Evolutionary conservation across 2,329 filamentous ascomycete species (phyloP).

Genomic region (Colletotrichum liriopes): DNA sequence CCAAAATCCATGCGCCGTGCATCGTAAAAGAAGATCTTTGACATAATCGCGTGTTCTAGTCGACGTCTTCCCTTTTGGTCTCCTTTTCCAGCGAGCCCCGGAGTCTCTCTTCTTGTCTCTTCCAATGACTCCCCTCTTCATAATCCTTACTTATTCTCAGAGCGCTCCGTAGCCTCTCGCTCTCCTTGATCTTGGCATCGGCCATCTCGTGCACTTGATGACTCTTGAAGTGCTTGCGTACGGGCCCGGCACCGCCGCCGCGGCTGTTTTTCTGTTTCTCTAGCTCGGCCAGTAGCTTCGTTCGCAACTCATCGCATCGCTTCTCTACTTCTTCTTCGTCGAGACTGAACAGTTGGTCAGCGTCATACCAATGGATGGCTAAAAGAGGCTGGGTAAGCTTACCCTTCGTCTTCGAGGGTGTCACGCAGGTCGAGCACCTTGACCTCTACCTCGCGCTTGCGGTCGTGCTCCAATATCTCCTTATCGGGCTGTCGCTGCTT

Average conservation of each 20-base stretch:
- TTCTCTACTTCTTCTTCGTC: slow-evolving; percentile 94
- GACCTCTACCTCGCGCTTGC: slow-evolving; percentile 91
- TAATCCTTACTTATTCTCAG: slow-evolving; percentile 90
- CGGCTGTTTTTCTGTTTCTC: slow-evolving; percentile 53
- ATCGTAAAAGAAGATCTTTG: background rate
- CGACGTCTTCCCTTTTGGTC: slow-evolving; percentile 44
- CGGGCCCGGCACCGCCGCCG: slow-evolving; percentile 51
- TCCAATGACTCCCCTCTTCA: slow-evolving; percentile 89
- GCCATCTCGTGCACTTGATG: slow-evolving; percentile 98
- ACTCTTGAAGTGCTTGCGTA: slow-evolving; percentile 79
- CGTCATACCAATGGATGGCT: background rate
- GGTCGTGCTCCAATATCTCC: slow-evolving; percentile 94
- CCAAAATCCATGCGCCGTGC: slow-evolving; percentile 8
- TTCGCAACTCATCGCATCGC: slow-evolving; percentile 59
- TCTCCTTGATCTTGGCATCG: slow-evolving; percentile 96
- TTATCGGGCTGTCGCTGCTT: slow-evolving; percentile 88
- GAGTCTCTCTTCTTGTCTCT: slow-evolving; percentile 82
- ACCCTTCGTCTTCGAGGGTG: slow-evolving; percentile 92
- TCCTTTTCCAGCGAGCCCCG: slow-evolving; percentile 62
- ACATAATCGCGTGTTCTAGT: slow-evolving; percentile 2
- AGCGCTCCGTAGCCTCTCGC: slow-evolving; percentile 87
- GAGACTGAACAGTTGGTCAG: slow-evolving; percentile 63
- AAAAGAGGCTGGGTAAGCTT: slow-evolving; percentile 49
- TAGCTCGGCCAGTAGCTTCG: slow-evolving; percentile 59
- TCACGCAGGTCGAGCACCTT: slow-evolving; percentile 94